Conservation (phyloP, 306 rosid genomes). For the Notholithocarpus densiflorus region DNA sequence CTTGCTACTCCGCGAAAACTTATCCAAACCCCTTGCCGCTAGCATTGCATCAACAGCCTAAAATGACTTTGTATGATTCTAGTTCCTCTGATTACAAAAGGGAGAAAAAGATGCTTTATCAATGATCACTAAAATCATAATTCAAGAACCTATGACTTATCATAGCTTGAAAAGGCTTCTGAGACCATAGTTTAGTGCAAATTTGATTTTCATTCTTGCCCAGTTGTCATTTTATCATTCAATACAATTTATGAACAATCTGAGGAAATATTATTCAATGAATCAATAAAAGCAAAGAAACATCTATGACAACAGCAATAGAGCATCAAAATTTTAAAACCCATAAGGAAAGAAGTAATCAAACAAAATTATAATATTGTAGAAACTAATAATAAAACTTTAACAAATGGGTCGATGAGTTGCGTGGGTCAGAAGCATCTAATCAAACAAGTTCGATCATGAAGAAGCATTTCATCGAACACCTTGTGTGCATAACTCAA, state of each 20-base stretch:
- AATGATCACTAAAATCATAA: neutral
- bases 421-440: no score
- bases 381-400: neutral
- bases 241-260: no score
- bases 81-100: neutral
- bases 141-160: neutral
- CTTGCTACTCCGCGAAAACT: slow-evolving; percentile 7
- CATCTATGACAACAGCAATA: neutral
- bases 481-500: neutral
- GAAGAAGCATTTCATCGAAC: neutral
- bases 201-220: neutral
- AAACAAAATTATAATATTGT: neutral
- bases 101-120: neutral
- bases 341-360: neutral
- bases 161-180: neutral
- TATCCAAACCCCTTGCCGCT: slow-evolving; percentile 13
- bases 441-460: neutral
- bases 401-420: no score
- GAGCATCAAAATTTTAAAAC: neutral
- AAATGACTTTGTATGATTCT: neutral
- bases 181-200: no score
- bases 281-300: neutral
- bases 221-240: neutral
- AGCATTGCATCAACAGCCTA: slow-evolving; percentile 6
- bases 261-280: no score